phyloP scores from a whole-genome alignment of 2,329 filamentous ascomycete species.

The Epichloe aotearoae region DNA sequence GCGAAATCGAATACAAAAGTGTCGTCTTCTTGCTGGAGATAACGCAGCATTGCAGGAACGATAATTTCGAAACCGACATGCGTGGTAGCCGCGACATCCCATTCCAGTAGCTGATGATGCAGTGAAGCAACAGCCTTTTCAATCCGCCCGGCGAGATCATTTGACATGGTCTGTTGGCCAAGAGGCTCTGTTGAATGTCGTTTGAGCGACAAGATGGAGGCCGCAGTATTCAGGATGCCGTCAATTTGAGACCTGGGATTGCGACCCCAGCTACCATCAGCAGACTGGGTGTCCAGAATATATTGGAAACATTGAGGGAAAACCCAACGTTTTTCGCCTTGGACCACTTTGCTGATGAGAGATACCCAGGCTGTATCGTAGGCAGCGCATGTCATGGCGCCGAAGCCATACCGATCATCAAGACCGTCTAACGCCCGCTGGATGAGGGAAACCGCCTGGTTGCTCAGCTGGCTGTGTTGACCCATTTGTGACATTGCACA shows the following conservation, averaged over 20 bases:
- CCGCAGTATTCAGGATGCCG: conserved; percentile 9
- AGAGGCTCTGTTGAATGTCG: conserved; percentile 2
- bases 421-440: too few relatives aligned
- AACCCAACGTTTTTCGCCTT: conserved; percentile 3
- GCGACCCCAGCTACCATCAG: conserved; percentile 3
- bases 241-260: conserved; percentile 3
- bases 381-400: too few relatives aligned
- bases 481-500: too few relatives aligned
- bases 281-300: conserved; percentile 5
- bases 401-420: too few relatives aligned
- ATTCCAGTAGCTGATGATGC: not conserved
- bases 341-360: conserved; percentile 4
- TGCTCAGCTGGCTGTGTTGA: too few relatives aligned
- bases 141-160: not conserved
- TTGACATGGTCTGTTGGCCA: conserved; percentile 1
- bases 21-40: conserved; percentile 1
- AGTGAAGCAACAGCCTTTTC: conserved; percentile 1
- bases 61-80: conserved; percentile 11
- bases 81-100: conserved; percentile 3
- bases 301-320: conserved; percentile 9
- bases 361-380: conserved; percentile 11
- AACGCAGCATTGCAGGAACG: conserved; percentile 6
- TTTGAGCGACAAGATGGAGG: conserved; percentile 6
- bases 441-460: too few relatives aligned
- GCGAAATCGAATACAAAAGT: conserved; percentile 5